A percentile compares a stretch with the other conserved stretches of the same genome.
phyloP scores from a whole-genome alignment of 805 yeast species.

The Yamadazyma akitaensis region DNA sequence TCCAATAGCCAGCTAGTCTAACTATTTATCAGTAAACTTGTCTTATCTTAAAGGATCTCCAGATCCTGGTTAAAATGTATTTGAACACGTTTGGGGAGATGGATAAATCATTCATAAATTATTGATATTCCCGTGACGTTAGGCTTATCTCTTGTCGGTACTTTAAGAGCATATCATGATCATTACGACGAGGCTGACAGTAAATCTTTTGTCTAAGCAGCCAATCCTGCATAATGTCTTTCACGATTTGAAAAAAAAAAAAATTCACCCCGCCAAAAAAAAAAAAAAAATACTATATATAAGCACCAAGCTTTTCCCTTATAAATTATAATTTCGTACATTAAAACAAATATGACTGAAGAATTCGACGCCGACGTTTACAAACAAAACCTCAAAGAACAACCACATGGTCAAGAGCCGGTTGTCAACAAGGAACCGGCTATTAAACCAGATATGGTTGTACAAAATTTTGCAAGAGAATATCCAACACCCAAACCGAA shows the following conservation, averaged over 20 bases:
- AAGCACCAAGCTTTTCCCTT: not conserved
- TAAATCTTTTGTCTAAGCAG: not conserved
- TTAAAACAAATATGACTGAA: constrained; percentile 6
- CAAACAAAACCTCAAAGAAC: constrained; percentile 2
- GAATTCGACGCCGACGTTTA: constrained; percentile 7
- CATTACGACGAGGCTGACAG: too few species aligned
- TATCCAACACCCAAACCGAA: constrained; percentile 41
- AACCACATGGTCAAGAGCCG: not conserved
- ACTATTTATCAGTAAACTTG: too few species aligned
- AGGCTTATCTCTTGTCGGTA: too few species aligned
- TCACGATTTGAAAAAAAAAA: not conserved
- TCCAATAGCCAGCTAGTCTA: too few species aligned
- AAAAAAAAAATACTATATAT: too few species aligned
- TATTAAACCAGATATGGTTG: constrained; percentile 39
- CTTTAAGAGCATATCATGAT: too few species aligned
- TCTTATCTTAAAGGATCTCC: too few species aligned
- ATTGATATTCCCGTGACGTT: too few species aligned
- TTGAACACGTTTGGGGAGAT: too few species aligned
- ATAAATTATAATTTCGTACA: not conserved
- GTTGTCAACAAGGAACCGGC: constrained; percentile 21
- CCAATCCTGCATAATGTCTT: constrained; percentile 1
- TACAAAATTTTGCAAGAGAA: constrained; percentile 37
- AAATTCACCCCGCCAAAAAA: too few species aligned
- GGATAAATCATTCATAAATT: too few species aligned
- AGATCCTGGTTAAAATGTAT: too few species aligned